Evolutionary conservation across 306 rosid species (phyloP), one percentile per base, ranked within the genome.

Genomic region (Cucurbita moschata): DNA sequence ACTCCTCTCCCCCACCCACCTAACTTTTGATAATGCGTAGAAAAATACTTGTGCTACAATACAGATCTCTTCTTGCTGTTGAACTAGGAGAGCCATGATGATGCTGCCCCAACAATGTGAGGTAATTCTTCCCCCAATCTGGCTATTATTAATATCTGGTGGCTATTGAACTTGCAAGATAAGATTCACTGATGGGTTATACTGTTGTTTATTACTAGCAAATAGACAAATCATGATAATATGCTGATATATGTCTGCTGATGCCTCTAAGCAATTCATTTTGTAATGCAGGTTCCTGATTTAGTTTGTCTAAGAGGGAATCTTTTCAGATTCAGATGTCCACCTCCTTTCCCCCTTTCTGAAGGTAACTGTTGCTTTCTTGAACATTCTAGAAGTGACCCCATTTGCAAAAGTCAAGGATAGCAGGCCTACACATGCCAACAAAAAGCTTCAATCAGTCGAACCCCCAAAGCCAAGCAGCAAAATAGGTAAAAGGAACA

Each of bases 301-400:
- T 21, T 44, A 21, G 56, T 68, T 68, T 21, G 42, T 46, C 72
- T 46, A 19, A 46, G 55, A 18, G 19, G 72, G 72, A 44, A 46
- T 46, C 72, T 67, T 67, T 67, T 67, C 55, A 67, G 72, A 67
- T 67, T 67, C 55, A 23, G 55, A 67, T 46, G 13, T 46, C 55
- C 73, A 46, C 8, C 23, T 44, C 37, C 21, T 26, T 44, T 43
- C 40, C 6, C 52, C 55, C 55, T 66, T 66, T 66, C 9, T 43
- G 38, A 44, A 66, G 54, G 39, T 66, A 19, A 19, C 18, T 42
- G 53, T 43, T 65, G n/a, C 16, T 66, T 67, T 67, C 35, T 42
- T 9, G 71, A 65, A 42, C 53, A 65, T 42, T 68, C 19, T 68
- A 68, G 73, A 68, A 47, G 42, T 6, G 53, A 68, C 18, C 71